A percentile compares a stretch with the other conserved stretches of the same genome.
These are phyloP conservation scores for Babesia ovata DNA, from an alignment of 169 alveolate genomes.

Conservation along the genomic window DNA sequence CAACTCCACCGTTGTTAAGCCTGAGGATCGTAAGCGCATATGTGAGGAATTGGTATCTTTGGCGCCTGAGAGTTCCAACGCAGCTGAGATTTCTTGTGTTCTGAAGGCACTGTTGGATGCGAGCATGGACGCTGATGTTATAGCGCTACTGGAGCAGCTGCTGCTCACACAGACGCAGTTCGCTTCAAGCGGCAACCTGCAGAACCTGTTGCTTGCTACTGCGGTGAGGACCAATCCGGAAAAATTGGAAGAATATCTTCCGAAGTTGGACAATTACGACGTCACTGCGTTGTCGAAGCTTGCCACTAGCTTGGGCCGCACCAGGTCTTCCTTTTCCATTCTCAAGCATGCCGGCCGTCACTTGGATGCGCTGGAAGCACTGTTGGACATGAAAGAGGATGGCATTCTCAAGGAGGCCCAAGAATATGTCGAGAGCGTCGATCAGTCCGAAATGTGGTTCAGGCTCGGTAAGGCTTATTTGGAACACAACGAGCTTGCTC, in stretches of 20 bases:
- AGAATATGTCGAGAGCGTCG: constrained; percentile 74
- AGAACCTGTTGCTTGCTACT: constrained; percentile 76
- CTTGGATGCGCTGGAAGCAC: constrained; percentile 48
- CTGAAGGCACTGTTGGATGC: constrained; percentile 98
- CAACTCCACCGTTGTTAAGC: neutral
- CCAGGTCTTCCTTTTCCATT: constrained; percentile 34
- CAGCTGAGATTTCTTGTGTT: constrained; percentile 94
- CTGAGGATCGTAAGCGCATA: constrained; percentile 10
- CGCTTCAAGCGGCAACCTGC: constrained; percentile 93
- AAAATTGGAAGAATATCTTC: constrained; percentile 85
- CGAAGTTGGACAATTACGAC: constrained; percentile 58
- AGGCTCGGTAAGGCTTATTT: constrained; percentile 95
- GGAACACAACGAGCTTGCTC: constrained; percentile 83
- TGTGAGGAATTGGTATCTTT: constrained; percentile 37
- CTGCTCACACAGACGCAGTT: constrained; percentile 86
- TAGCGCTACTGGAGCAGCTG: constrained; percentile 82
- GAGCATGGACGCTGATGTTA: constrained; percentile 95
- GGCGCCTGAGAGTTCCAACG: constrained; percentile 94
- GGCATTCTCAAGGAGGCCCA: constrained; percentile 39
- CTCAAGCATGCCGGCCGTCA: constrained; percentile 30
- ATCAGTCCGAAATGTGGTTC: constrained; percentile 91
- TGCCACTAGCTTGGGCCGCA: constrained; percentile 32
- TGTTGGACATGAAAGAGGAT: constrained; percentile 79
- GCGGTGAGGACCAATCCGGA: constrained; percentile 76
- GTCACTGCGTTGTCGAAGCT: constrained; percentile 53